Percentiles rank a stretch among this genome's conserved stretches.
These are phyloP conservation scores for Isoetes engelmannii DNA, from an alignment of 83 land plant species.

Conservation along the genomic window DNA sequence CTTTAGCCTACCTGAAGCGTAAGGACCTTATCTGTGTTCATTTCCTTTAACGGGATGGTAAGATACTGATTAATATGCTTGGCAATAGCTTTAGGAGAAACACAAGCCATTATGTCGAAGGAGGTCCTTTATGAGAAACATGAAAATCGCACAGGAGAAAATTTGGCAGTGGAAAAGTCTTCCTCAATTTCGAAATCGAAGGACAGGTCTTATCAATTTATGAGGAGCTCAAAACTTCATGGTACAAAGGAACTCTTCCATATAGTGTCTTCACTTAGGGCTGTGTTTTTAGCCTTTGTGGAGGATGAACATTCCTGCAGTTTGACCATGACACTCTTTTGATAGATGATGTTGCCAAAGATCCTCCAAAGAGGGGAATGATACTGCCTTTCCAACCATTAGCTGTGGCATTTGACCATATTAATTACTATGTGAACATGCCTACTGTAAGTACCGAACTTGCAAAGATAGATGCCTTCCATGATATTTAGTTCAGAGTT, in stretches of 20 bases:
- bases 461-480: not conserved
- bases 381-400: constrained; percentile 18
- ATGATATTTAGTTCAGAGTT: not conserved
- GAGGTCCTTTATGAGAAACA: not conserved
- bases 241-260: no score
- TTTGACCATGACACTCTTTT: not conserved
- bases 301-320: no score
- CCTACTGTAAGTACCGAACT: constrained; percentile 9
- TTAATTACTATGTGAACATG: constrained; percentile 19
- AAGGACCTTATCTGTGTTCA: constrained; percentile 8
- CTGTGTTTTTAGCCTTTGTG: no score
- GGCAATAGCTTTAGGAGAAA: not conserved
- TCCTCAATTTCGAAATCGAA: no score
- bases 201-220: no score
- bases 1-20: constrained; percentile 44
- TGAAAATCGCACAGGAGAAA: not conserved
- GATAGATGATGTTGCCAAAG: not conserved
- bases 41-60: not conserved
- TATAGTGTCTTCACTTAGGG: no score
- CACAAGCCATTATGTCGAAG: not conserved
- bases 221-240: no score
- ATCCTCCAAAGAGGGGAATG: constrained; percentile 10
- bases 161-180: no score
- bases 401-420: constrained; percentile 5
- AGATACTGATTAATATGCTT: not conserved